Percentiles rank a stretch among this genome's conserved stretches.
Evolutionary conservation across 208 protist genomes (phyloP).

Genomic region (Crithidia fasciculata): DNA sequence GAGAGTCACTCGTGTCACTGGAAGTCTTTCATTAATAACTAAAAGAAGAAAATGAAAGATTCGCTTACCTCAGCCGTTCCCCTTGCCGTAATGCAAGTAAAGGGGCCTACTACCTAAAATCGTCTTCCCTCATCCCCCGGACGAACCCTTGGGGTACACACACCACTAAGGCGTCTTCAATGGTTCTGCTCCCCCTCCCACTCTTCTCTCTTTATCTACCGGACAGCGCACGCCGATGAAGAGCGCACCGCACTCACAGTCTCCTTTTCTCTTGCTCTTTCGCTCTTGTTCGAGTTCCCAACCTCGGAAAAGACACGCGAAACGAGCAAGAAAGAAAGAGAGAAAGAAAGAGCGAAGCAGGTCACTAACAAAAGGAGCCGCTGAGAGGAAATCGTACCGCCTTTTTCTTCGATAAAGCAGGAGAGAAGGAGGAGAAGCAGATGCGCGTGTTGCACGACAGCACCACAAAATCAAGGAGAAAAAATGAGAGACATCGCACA

Average conservation of each 20-base stretch:
- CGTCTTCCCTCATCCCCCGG: slow-evolving; percentile 27
- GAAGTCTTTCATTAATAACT: no score
- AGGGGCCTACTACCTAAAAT: slow-evolving; percentile 30
- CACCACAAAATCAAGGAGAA: slow-evolving; percentile 1
- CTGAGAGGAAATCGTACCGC: slow-evolving; percentile 5
- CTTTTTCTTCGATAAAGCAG: neutral
- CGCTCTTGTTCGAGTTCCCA: no score
- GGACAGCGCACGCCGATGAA: neutral
- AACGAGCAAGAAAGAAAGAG: neutral
- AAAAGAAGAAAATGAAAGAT: no score
- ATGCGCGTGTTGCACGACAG: slow-evolving; percentile 6
- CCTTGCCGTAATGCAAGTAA: slow-evolving; percentile 1
- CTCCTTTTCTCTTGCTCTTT: neutral
- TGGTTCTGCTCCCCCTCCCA: slow-evolving; percentile 16
- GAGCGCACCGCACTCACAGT: slow-evolving; percentile 16
- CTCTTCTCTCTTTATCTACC: slow-evolving; percentile 3
- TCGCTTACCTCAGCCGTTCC: neutral
- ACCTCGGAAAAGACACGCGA: neutral
- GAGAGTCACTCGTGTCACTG: no score
- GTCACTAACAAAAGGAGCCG: neutral
- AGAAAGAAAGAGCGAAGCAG: slow-evolving; percentile 8
- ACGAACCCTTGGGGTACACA: slow-evolving; percentile 34
- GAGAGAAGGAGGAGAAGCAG: slow-evolving; percentile 15
- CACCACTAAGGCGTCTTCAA: slow-evolving; percentile 37
- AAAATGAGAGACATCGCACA: slow-evolving; percentile 14